A percentile compares a stretch with the other conserved stretches of the same genome.
Conservation (phyloP, 352 stramenopile species). For the Phytophthora pseudosyringae region DNA sequence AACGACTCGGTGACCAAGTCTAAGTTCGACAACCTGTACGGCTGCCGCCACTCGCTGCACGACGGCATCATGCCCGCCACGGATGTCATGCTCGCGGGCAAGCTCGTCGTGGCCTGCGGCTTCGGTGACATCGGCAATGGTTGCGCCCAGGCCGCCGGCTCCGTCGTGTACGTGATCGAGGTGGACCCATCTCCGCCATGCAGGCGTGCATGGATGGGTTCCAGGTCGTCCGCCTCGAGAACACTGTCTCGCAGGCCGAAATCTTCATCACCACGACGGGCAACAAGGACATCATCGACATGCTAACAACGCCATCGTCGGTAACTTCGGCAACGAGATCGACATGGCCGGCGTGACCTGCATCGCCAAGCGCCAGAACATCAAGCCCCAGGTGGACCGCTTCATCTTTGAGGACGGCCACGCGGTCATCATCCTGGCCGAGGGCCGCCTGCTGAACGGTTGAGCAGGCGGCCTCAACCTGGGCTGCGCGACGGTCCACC, state of each 20-base stretch:
- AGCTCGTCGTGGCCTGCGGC: slow-evolving; percentile 97
- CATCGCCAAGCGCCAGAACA: slow-evolving; percentile 95
- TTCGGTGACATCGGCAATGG: slow-evolving; percentile 99
- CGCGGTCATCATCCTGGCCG: slow-evolving; percentile 97
- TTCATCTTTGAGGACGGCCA: slow-evolving; percentile 97
- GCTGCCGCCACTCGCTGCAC: slow-evolving; percentile 98
- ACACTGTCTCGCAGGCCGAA: slow-evolving; percentile 91
- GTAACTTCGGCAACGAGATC: slow-evolving; percentile 99
- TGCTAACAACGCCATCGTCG: slow-evolving; percentile 99
- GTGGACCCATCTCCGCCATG: slow-evolving; percentile 99
- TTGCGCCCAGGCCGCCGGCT: slow-evolving; percentile 95
- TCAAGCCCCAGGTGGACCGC: slow-evolving; percentile 99
- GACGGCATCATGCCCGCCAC: slow-evolving; percentile 99
- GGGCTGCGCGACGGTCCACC: slow-evolving; percentile 98
- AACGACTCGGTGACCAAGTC: slow-evolving; percentile 99
- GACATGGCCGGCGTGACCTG: slow-evolving; percentile 96
- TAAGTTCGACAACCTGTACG: slow-evolving; percentile 99
- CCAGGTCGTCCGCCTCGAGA: slow-evolving; percentile 94
- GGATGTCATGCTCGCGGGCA: slow-evolving; percentile 99
- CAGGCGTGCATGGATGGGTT: slow-evolving; percentile 99
- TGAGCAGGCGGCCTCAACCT: no score
- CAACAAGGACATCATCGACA: slow-evolving; percentile 99
- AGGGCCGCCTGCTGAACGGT: slow-evolving; percentile 97
- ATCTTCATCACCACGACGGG: slow-evolving; percentile 99
- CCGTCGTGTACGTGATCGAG: slow-evolving; percentile 98